Conservation (phyloP, 352 stramenopile species). For the Globisporangium takayamanum region DNA sequence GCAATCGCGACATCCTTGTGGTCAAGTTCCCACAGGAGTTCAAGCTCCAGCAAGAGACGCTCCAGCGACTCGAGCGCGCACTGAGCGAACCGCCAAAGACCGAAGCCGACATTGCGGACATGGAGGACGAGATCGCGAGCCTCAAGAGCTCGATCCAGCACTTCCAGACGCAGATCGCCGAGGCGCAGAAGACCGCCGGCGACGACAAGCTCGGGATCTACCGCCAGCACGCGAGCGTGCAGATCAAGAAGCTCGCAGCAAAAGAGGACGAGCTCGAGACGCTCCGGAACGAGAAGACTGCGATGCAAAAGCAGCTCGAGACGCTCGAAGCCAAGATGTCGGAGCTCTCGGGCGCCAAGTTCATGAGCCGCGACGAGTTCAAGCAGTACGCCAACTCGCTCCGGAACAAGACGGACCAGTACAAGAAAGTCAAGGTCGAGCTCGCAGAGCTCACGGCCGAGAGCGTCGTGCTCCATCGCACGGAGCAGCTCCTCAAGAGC, state of each 20-base stretch:
- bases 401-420: conserved; percentile 89
- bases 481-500: conserved; percentile 87
- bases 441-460: conserved; percentile 81
- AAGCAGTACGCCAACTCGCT: conserved; percentile 86
- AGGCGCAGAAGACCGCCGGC: conserved; percentile 52
- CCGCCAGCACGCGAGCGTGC: conserved; percentile 83
- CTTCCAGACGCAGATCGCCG: conserved; percentile 66
- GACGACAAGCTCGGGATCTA: conserved; percentile 91
- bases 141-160: conserved; percentile 55
- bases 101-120: conserved; percentile 82
- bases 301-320: conserved; percentile 68
- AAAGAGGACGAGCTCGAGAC: conserved; percentile 87
- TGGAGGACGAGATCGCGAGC: conserved; percentile 75
- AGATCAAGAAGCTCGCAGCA: conserved; percentile 82
- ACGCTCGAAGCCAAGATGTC: conserved; percentile 62
- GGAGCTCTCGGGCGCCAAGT: conserved; percentile 53
- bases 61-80: conserved; percentile 67
- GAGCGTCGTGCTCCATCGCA: conserved; percentile 87
- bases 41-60: conserved; percentile 58
- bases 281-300: conserved; percentile 44
- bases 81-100: conserved; percentile 77
- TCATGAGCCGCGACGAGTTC: conserved; percentile 87
- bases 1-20: conserved; percentile 61
- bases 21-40: conserved; percentile 78
- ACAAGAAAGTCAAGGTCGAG: conserved; percentile 89